Evolutionary conservation across 495 filamentous ascomycete species (phyloP), one percentile per base, ranked within the genome.

Genomic region (Aspergillus steynii): DNA sequence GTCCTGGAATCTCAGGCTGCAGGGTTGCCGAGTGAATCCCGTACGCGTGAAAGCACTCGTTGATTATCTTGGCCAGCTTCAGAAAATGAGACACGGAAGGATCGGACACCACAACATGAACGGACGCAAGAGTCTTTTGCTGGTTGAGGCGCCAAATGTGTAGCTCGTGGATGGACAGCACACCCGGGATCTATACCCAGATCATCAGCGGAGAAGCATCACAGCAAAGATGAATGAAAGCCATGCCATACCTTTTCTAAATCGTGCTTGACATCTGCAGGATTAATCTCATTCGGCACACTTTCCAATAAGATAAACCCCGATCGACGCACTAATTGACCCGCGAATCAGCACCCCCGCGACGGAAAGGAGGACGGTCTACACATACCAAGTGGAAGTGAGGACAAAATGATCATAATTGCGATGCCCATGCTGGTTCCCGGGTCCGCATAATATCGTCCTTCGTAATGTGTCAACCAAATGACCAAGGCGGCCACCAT

Each of bases 181-280:
- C 73, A 0, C 79, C 81, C 1, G 75, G 72, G 47, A 83, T 75
- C 74, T 79, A 26, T 26, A 9, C 25, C 4, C 4, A 31, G 15
- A 45, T 12, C 5, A 31, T 66, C 29, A 63, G 45, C 15, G 25
- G 3, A 7, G 29, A 14, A 5, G 46, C 29, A 20, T 31, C 14
- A 15, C 48, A 20, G 52, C 29, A 14, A 52, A 4, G 14, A 27
- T 50, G 6, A 50, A 5, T 15, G 29, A 28, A 7, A 9, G 12
- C 32, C 2, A 25, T n/a, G 1, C 4, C 65, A 25, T 62, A 80
- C 79, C 65, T 66, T 72, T 59, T 83, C 79, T 1, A 83, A 66
- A 61, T 96, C 93, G 56, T 90, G 85, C 62, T 90, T 86, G 69
- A 97, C 89, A 60, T 96, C 87, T 49, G 85, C 82, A 56, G 91